Base-by-base conservation (phyloP, 2,329 filamentous ascomycete species). In the Blumeria hordei region DNA sequence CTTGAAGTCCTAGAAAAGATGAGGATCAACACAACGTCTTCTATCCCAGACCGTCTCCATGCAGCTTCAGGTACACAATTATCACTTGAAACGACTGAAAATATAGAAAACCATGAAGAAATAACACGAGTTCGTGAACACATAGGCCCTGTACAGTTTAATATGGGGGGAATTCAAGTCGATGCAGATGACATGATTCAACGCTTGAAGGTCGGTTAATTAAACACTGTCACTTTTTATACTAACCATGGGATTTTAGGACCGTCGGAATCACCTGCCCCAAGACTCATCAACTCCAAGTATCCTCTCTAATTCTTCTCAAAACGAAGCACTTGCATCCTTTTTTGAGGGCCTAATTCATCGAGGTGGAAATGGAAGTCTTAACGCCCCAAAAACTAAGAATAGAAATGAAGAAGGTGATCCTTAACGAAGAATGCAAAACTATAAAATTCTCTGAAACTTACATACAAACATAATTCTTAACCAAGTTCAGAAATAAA, bases 121-220 rank as follows among this genome's bases (percentile, higher is more conserved):
- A 63, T 62, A 54, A 61, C 60, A 3, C 59, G 61, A 21, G 62
- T 66, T 10, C 65, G 59, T 57, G 85, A 90, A 63, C 88, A 94
- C 62, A 94, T 94, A 63, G 88, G 88, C 0, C 88, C 88, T 0
- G 88, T 95, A 59, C 88, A 94, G 65, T 95, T 96, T 71, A 98
- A 98, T 66, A 92, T 98, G 76, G 92, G 92, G 44, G 92, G 92
- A 54, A 95, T 98, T 59, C 88, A 94, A 65, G 85, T 94, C 34
- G 88, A 95, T 68, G 88, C 88, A 8, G 88, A 94, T 64, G 88
- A 94, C 63, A 92, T 93, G 83, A 70, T 94, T 56, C 83, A 88
- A 67, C 78, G 84, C 62, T 72, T 94, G 58, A 88, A 88, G 77
- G 86, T 90, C 69, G 64, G 69, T 56, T 54, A 28, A 16, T 14